These are phyloP conservation scores for Komagataella ulmi DNA, from an alignment of 805 yeast genomes.

Conservation along the genomic window DNA sequence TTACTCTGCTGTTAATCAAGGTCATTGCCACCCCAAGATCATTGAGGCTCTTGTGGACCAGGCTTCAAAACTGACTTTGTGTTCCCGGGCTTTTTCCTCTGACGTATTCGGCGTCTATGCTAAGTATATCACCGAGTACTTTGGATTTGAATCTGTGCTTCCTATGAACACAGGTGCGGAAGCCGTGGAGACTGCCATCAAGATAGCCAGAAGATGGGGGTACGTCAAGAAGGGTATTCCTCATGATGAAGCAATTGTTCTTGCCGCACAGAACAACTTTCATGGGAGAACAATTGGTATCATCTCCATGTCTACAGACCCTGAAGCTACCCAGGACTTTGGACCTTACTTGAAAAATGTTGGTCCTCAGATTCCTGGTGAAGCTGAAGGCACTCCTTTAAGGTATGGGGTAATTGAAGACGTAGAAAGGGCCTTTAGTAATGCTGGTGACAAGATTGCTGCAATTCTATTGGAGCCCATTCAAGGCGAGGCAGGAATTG, in stretches of 20 bases:
- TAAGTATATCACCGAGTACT: conserved; percentile 77
- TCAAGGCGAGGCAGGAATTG: conserved; percentile 98
- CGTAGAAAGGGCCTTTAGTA: conserved; percentile 65
- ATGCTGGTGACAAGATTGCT: conserved; percentile 81
- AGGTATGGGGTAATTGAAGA: conserved; percentile 84
- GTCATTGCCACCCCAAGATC: conserved; percentile 94
- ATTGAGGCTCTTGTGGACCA: conserved; percentile 76
- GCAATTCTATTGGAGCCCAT: conserved; percentile 90
- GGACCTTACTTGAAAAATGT: conserved; percentile 84
- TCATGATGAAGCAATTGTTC: conserved; percentile 69
- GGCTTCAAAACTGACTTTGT: conserved; percentile 71
- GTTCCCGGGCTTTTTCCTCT: conserved; percentile 86
- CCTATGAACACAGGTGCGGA: conserved; percentile 99
- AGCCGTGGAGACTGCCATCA: conserved; percentile 92
- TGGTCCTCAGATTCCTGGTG: conserved; percentile 77
- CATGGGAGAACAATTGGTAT: conserved; percentile 95
- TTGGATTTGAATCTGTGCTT: conserved; percentile 82
- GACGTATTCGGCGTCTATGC: conserved; percentile 82
- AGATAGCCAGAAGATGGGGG: conserved; percentile 96
- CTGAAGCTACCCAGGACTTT: conserved; percentile 76
- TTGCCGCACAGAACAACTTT: conserved; percentile 83
- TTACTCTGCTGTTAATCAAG: conserved; percentile 95
- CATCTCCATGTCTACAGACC: conserved; percentile 92
- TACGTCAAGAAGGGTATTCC: conserved; percentile 78
- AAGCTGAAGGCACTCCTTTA: conserved; percentile 39